Percentiles rank a stretch among this genome's conserved stretches.
Conservation (phyloP, 805 yeast genomes). For the Jamesozyma spencerorum region DNA sequence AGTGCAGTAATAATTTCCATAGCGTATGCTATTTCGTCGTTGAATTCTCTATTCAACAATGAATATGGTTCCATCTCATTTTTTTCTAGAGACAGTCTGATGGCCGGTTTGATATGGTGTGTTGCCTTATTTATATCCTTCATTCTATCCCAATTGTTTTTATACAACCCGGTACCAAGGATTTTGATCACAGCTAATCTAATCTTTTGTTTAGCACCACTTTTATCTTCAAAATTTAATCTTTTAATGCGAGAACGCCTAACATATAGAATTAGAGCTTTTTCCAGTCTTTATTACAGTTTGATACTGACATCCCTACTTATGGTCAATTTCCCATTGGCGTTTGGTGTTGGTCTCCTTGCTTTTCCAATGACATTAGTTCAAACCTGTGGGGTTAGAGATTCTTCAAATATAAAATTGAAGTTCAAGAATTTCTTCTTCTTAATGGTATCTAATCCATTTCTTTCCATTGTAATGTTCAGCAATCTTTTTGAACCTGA, state of each 20-base stretch:
- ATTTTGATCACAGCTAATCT: conserved; percentile 14
- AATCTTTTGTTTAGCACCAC: conserved; percentile 1
- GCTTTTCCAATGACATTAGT: conserved; percentile 69
- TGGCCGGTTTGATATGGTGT: conserved; percentile 21
- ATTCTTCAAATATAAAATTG: not conserved
- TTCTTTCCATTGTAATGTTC: conserved; percentile 29
- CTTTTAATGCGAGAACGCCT: conserved; percentile 11
- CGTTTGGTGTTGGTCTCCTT: conserved; percentile 59
- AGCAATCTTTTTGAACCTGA: conserved; percentile 28
- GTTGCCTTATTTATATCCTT: conserved; percentile 26
- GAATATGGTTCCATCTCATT: conserved; percentile 9
- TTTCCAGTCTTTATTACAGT: conserved; percentile 53
- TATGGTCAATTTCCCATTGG: conserved; percentile 77
- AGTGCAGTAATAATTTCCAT: conserved; percentile 66
- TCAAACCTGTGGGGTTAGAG: conserved; percentile 6
- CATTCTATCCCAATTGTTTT: conserved; percentile 8
- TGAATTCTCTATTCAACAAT: conserved; percentile 43
- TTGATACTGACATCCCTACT: conserved; percentile 62
- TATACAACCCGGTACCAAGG: conserved; percentile 10
- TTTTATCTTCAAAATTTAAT: not conserved
- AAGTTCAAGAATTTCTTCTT: conserved; percentile 27
- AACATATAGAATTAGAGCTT: conserved; percentile 30
- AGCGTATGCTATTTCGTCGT: conserved; percentile 59
- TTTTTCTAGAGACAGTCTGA: conserved; percentile 14
- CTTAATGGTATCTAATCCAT: conserved; percentile 46